Percentiles rank a stretch among this genome's conserved stretches.
phyloP scores from a whole-genome alignment of 371 early-diverging fungal genomes.

The Ecytonucleospora hepatopenaei region DNA sequence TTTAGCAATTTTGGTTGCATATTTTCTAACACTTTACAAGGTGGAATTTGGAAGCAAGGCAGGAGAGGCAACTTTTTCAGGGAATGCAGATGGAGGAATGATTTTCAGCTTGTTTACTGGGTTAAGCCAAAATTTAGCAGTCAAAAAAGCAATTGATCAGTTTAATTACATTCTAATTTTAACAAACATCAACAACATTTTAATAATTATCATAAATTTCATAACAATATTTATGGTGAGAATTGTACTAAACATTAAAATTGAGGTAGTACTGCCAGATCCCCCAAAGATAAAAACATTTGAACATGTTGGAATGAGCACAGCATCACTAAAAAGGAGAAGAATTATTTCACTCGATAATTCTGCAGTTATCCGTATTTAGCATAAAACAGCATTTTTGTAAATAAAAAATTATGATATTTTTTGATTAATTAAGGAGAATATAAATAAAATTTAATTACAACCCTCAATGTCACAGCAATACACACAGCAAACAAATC shows the following conservation, averaged over 20 bases:
- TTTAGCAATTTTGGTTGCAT: neutral
- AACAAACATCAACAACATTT: neutral
- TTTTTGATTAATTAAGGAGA: neutral
- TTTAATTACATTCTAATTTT: neutral
- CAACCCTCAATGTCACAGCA: neutral
- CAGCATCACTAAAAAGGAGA: slow-evolving; percentile 2
- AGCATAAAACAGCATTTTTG: no score
- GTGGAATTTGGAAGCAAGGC: neutral
- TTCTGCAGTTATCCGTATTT: neutral
- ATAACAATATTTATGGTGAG: neutral
- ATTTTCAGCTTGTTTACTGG: neutral
- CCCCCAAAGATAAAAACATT: neutral
- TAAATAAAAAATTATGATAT: neutral
- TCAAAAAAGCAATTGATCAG: neutral
- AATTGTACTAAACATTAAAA: neutral
- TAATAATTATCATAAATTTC: neutral
- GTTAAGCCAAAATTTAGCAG: neutral
- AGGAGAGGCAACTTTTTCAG: neutral
- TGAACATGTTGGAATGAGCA: neutral
- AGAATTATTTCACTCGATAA: neutral
- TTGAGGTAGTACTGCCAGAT: neutral
- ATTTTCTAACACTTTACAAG: slow-evolving; percentile 5
- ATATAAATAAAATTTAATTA: neutral
- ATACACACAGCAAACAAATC: neutral
- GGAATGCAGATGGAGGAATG: neutral